Percentiles rank a stretch among this genome's conserved stretches.
Evolutionary conservation across 352 stramenopile species (phyloP).

Genomic region (Elongisporangium senticosum): DNA sequence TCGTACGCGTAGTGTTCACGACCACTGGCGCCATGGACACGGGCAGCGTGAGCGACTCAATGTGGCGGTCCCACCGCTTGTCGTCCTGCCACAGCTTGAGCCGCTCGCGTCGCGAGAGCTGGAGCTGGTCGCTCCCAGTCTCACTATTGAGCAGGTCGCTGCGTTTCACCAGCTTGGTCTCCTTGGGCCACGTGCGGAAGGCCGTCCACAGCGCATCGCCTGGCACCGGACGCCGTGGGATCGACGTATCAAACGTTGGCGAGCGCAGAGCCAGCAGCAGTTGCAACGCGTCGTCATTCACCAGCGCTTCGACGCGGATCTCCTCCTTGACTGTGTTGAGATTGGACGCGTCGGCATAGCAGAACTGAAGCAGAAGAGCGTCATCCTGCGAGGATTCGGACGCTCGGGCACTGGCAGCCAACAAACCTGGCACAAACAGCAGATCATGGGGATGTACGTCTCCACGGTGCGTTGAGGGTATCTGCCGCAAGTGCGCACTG

Average conservation of each 20-base stretch:
- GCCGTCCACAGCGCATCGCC: constrained; percentile 35
- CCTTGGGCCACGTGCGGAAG: constrained; percentile 64
- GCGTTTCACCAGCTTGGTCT: constrained; percentile 28
- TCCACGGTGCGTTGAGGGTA: constrained; percentile 11
- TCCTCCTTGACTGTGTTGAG: constrained; percentile 60
- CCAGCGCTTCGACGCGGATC: constrained; percentile 36
- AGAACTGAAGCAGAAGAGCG: constrained; percentile 52
- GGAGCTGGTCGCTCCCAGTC: constrained; percentile 6
- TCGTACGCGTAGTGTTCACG: constrained; percentile 47
- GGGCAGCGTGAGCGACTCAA: constrained; percentile 63
- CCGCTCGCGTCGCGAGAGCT: constrained; percentile 60
- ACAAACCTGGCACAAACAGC: constrained; percentile 54
- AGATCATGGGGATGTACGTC: constrained; percentile 13
- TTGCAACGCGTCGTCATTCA: constrained; percentile 19
- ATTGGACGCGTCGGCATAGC: constrained; percentile 73
- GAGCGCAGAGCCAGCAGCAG: constrained; percentile 46
- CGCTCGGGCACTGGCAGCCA: constrained; percentile 15
- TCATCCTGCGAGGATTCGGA: constrained; percentile 3
- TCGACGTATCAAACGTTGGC: constrained; percentile 49
- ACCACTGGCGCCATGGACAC: constrained; percentile 55
- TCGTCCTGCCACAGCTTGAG: constrained; percentile 82
- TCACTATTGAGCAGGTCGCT: constrained; percentile 24
- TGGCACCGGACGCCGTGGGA: constrained; percentile 33
- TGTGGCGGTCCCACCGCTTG: constrained; percentile 56
- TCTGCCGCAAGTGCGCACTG: constrained; percentile 11